Evolutionary conservation across 805 yeast species (phyloP), one percentile per base, ranked within the genome.

Genomic region (Lachancea meyersii): DNA sequence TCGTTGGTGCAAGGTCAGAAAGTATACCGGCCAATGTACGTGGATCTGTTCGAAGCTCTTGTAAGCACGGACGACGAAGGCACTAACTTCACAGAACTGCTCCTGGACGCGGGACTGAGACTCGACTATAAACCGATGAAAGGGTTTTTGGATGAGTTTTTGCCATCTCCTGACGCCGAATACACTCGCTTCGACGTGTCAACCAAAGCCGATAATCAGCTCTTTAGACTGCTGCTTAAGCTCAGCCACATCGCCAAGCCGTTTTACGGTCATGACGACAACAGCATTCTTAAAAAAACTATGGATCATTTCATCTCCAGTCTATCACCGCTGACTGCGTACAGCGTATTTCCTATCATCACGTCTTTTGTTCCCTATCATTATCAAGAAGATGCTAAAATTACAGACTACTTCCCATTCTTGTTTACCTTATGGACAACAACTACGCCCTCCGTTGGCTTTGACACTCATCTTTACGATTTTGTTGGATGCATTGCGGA

Each of bases 341-440:
- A 75, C 0, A 46, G 72, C 5, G 71, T 77, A 1, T 60, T 82
- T 38, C 70, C 78, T 10, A 70, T 78, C 13, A 64, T 83, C 55
- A 65, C 74, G 0, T 69, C 77, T 2, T 52, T 77, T 35, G 60
- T 82, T 14, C 93, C 93, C 2, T 53, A 56, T 5, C 57, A 54
- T 19, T 59, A 64, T 42, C 50, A 49, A 10, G 50, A 61, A 1
- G 55, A 58, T 4, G 46, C 59, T 7, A 76, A 72, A 45, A 72
- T 76, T 3, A 67, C 76, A 22, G 73, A 78, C 48, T 79, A 80
- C 50, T 57, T 86, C 22, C 80, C 89, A 0, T 64, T 86, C 2
- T 57, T 86, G 6, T 85, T 86, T 50, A 79, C 84, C 47, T 63
- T 85, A 34, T 87, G 96, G 95, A 57, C 75, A 2, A 69, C 79